Base-by-base conservation (phyloP, 202 grass and related monocot species). In the Elaeis oleifera region DNA sequence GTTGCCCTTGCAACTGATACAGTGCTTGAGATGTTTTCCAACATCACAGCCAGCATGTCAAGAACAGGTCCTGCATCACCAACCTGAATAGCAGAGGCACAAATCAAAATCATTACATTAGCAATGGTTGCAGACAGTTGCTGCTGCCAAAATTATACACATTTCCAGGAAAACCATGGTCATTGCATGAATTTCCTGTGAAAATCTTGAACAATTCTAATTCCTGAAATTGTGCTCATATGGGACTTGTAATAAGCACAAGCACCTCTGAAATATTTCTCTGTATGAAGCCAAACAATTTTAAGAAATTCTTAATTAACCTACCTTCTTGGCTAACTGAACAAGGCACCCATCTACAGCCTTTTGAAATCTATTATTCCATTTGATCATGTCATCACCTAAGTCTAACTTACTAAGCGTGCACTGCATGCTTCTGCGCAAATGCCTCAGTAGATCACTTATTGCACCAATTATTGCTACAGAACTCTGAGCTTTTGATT, bases 21-120 rank as follows among this genome's bases (percentile, higher is more conserved):
- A 76, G 84, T 70, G 58, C 58, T 78, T 53, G 92, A 97, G 79
- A 97, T 81, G 26, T 74, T 91, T 51, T 97, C 92, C 53, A 97
- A 71, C 60, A 85, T 89, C 58, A 89, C 84, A 71, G 88, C 92
- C 78, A 97, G 68, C 52, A 80, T 82, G 70, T 97, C 87, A 74
- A 97, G 84, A 64, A 97, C 79, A 80, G 92, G 92, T 19, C 92
- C 92, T 60, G 92, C 81, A 86, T 97, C 84, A 24, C 84, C 92
- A 67, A 97, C 79, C 92, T 97, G 69, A 54, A 77, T 51, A 80
- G 58, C 19, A 49, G 76, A 29, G 62, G 66, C 5, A 68, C 49
- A 19, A 20, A 20, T 20, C 20, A 20, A 20, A 20, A 68, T 44
- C 36, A 44, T 44, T 13, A 44, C 13, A 44, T 11, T 31, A 13